These are phyloP conservation scores for Sarcodon sp. DNA, from an alignment of 768 basidiomycete species.

Conservation along the genomic window DNA sequence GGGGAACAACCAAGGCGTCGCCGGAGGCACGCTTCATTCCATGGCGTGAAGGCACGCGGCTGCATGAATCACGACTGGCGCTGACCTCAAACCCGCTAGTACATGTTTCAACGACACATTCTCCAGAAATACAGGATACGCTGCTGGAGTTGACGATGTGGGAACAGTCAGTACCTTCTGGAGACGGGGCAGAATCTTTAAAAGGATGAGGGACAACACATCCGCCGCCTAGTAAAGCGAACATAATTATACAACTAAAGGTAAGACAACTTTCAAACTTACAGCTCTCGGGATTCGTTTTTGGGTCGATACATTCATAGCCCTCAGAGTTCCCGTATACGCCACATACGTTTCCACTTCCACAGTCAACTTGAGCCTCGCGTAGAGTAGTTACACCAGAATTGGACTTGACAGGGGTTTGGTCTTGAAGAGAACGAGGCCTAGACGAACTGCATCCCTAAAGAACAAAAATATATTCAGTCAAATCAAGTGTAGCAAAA, in stretches of 20 bases:
- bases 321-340: slow-evolving; percentile 16
- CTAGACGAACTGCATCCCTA: slow-evolving; percentile 28
- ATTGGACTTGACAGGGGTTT: slow-evolving; percentile 3
- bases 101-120: too few species aligned
- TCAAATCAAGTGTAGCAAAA: not conserved
- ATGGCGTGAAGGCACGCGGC: too few species aligned
- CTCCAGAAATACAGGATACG: too few species aligned
- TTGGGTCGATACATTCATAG: slow-evolving; percentile 28
- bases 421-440: slow-evolving; percentile 14
- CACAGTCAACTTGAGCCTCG: slow-evolving; percentile 12
- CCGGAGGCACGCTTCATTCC: too few species aligned
- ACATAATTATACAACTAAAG: not conserved
- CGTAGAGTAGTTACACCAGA: slow-evolving; percentile 15
- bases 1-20: too few species aligned
- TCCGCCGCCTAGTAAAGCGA: slow-evolving; percentile 22
- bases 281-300: slow-evolving; percentile 25
- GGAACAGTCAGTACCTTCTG: too few species aligned
- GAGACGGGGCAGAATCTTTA: not conserved
- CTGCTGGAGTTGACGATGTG: too few species aligned
- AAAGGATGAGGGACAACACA: slow-evolving; percentile 23
- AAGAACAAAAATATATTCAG: not conserved
- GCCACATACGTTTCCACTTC: slow-evolving; percentile 22
- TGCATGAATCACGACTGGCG: too few species aligned
- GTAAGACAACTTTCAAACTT: slow-evolving; percentile 8
- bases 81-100: too few species aligned